Base-by-base conservation (phyloP, 306 rosid genomes). In the Dicorynia guianensis region DNA sequence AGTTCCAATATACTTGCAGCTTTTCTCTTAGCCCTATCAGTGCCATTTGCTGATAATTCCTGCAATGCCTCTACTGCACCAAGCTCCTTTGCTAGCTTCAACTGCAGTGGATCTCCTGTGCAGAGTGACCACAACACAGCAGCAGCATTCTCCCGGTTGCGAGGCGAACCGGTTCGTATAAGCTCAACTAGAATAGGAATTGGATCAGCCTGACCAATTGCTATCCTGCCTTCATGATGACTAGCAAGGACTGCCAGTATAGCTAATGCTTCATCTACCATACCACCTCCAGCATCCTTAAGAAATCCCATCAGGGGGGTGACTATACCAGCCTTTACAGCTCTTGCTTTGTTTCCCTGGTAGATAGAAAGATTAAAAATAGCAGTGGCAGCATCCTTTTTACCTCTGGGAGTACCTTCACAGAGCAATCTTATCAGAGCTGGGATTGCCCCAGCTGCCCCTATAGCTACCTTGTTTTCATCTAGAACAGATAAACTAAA, bases 371-470 rank as follows among this genome's bases (percentile, higher is more conserved):
- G 97, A 72, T 90, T 92, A 71, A 96, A 96, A 60, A 96, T 96
- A 34, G 98, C 99, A 4, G 97, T 92, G 52, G 99, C 99, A 61
- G 99, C 99, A 83, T 96, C 99, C 73, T 96, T 96, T 79, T 96
- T 96, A 10, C 99, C 99, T 78, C 99, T 86, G 5, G 98, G 98
- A 68, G 99, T 90, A 53, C 99, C 99, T 79, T 90, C 93, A 47
- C 90, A 85, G 11, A 96, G 97, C 79, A 96, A 75, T 34, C 77
- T 87, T 75, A 96, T 96, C 40, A 96, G 96, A 72, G 96, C 93
- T 14, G 99, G 98, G 67, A 96, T 90, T 13, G 99, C 99, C 84
- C 99, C 97, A n/a, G 99, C 97, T 50, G 93, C 98, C 59, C 99
- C 99, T 48, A 96, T 92, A 15, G 90, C 85, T 58, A 90, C 93